These are phyloP conservation scores for Apiotrichum laibachii DNA, from an alignment of 1,284 basidiomycete genomes.

Conservation along the genomic window DNA sequence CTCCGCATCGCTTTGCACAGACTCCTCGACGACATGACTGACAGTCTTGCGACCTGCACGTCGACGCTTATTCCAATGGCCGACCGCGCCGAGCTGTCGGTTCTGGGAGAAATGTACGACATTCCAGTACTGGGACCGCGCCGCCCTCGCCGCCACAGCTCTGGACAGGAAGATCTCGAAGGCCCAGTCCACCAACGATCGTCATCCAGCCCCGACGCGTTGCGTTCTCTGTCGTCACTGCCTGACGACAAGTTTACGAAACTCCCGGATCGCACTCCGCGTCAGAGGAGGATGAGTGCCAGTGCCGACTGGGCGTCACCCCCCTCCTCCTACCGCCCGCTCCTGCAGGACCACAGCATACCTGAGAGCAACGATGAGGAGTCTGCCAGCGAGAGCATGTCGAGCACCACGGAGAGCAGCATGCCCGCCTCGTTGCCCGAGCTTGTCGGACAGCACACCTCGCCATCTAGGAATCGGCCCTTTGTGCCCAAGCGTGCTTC, in stretches of 20 bases:
- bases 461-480: not conserved
- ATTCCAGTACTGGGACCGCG: slow-evolving; percentile 28
- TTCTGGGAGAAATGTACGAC: slow-evolving; percentile 47
- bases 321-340: slow-evolving; percentile 1
- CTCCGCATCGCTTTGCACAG: slow-evolving; percentile 40
- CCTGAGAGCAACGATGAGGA: slow-evolving; percentile 16
- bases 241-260: slow-evolving; percentile 40
- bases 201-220: no score
- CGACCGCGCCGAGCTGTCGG: slow-evolving; percentile 34
- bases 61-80: slow-evolving; percentile 34
- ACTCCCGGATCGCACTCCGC: slow-evolving; percentile 32
- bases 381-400: slow-evolving; percentile 10
- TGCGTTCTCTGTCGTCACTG: not conserved
- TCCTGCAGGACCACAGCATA: not conserved
- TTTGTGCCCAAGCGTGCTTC: slow-evolving; percentile 18
- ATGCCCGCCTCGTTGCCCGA: slow-evolving; percentile 14
- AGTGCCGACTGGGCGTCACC: slow-evolving; percentile 17
- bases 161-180: not conserved
- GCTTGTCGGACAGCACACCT: not conserved
- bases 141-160: not conserved
- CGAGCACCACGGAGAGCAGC: slow-evolving; percentile 13
- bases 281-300: slow-evolving; percentile 32
- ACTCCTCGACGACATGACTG: slow-evolving; percentile 39
- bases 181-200: no score
- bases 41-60: slow-evolving; percentile 40